Evolutionary conservation across 2,329 filamentous ascomycete species (phyloP).

Genomic region (Cryphonectria parasitica): DNA sequence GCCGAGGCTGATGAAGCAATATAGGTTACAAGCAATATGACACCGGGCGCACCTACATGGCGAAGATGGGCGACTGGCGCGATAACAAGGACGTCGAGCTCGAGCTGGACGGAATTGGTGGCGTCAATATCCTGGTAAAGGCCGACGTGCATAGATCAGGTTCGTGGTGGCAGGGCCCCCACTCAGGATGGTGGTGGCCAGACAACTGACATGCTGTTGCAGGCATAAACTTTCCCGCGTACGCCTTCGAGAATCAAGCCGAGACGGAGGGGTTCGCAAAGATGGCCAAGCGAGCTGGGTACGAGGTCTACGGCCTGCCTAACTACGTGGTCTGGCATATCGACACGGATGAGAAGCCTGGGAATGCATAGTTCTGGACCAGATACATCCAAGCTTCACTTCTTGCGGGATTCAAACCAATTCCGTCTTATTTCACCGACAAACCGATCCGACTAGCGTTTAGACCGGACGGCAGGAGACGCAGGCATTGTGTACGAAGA

Average conservation of each 20-base stretch:
- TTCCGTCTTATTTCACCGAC: conserved; percentile 22
- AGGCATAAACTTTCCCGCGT: conserved; percentile 98
- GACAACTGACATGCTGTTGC: conserved; percentile 8
- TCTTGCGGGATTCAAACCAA: conserved; percentile 17
- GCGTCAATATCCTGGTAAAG: conserved; percentile 97
- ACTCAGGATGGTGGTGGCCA: background rate
- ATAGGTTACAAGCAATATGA: conserved; percentile 90
- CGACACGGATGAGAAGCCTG: conserved; percentile 92
- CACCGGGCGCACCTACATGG: conserved; percentile 89
- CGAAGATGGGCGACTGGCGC: conserved; percentile 87
- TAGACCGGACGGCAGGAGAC: conserved; percentile 25
- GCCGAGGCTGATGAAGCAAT: conserved; percentile 28
- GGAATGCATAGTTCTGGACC: conserved; percentile 62
- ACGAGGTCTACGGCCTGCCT: conserved; percentile 86
- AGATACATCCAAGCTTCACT: conserved; percentile 21
- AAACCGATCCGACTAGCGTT: conserved; percentile 19
- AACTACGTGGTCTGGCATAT: conserved; percentile 99
- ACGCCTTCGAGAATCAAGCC: conserved; percentile 97
- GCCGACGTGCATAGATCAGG: conserved; percentile 95
- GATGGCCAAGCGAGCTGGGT: conserved; percentile 96
- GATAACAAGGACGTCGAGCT: conserved; percentile 92
- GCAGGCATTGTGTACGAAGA: conserved; percentile 31
- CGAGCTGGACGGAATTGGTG: conserved; percentile 91
- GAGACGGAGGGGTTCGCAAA: conserved; percentile 98
- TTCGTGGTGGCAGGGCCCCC: conserved; percentile 46